Conservation (phyloP, 139 green algal species). For the Chlorella sp. region DNA sequence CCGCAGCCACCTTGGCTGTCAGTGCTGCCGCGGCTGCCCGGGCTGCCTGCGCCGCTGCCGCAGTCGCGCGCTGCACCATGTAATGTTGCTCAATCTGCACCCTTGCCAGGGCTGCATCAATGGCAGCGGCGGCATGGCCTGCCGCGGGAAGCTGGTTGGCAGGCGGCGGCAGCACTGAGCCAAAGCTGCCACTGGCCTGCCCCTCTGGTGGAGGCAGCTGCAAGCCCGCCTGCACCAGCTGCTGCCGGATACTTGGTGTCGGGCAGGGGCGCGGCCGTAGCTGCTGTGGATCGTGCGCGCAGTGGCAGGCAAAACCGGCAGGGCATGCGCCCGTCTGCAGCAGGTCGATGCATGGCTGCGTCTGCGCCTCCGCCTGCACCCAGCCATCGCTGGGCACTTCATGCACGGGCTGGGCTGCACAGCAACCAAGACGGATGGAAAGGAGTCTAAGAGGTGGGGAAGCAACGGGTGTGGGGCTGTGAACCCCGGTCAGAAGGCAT, state of each 20-base stretch:
- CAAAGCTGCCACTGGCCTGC: background rate
- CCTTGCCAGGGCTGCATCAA: no score
- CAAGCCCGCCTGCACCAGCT: background rate
- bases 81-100: no score
- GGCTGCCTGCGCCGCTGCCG: background rate
- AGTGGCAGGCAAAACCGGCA: background rate
- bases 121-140: no score
- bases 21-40: no score
- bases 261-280: background rate
- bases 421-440: background rate
- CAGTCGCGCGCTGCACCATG: no score
- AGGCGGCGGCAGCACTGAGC: no score
- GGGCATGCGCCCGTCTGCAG: slow-evolving; percentile 11
- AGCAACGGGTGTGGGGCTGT: no score
- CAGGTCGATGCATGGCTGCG: background rate
- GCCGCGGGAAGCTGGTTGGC: no score
- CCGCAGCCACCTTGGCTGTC: background rate
- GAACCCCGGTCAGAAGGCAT: no score
- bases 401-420: background rate
- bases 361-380: background rate
- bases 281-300: background rate
- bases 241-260: background rate
- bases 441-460: background rate
- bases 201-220: background rate
- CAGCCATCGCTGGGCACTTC: background rate